A percentile compares a stretch with the other conserved stretches of the same genome.
These are phyloP conservation scores for Skeletonema grethae DNA, from an alignment of 108 stramenopile genomes.

Conservation along the genomic window DNA sequence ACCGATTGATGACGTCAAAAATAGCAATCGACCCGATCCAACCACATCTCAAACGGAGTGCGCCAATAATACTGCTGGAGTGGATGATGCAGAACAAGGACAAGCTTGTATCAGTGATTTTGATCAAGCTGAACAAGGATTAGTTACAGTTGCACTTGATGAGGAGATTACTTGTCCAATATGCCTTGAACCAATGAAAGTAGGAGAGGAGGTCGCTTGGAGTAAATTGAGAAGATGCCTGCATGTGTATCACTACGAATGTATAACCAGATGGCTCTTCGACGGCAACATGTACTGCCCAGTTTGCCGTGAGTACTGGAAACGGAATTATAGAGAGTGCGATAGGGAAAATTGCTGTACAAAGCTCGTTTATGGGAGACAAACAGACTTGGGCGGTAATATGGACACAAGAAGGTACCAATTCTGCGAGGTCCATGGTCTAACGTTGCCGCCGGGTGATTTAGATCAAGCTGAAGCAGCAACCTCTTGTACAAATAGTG, in stretches of 20 bases:
- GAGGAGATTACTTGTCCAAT: not conserved
- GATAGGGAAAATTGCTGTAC: not conserved
- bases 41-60: not conserved
- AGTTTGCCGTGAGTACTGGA: not conserved
- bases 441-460: not conserved
- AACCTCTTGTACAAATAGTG: too few species aligned
- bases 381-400: not conserved
- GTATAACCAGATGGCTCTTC: not conserved
- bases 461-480: not conserved
- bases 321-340: not conserved
- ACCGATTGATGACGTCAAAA: not conserved
- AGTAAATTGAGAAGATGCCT: not conserved
- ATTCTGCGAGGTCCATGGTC: not conserved
- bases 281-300: not conserved
- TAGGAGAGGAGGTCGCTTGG: not conserved
- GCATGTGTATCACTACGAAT: not conserved
- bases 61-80: not conserved
- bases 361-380: not conserved
- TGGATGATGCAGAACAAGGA: not conserved
- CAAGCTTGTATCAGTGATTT: not conserved
- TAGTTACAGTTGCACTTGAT: slow-evolving; percentile 1
- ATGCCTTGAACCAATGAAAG: not conserved
- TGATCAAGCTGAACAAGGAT: not conserved
- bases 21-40: not conserved
- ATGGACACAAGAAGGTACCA: not conserved